Evolutionary conservation across 371 early-diverging fungal species (phyloP).

Genomic region (Funneliformis caledonium): DNA sequence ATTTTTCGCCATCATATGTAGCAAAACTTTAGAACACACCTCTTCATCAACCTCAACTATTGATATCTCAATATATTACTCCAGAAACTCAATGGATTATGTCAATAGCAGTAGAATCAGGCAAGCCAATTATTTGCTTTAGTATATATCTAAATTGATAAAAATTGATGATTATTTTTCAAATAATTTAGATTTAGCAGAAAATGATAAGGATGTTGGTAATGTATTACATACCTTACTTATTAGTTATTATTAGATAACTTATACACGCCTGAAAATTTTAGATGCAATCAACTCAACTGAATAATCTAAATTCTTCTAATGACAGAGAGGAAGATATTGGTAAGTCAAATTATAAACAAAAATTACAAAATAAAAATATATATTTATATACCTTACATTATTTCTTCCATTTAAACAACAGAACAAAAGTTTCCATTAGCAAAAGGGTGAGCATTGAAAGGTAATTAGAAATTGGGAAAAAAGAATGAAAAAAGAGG

Average conservation of each 20-base stretch:
- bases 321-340: background rate
- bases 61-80: background rate
- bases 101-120: background rate
- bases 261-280: too few species aligned
- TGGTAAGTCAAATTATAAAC: background rate
- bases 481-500: background rate
- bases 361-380: background rate
- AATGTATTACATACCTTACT: too few species aligned
- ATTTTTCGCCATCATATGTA: background rate
- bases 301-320: background rate
- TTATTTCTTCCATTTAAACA: background rate
- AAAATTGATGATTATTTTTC: too few species aligned
- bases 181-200: too few species aligned
- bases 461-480: background rate
- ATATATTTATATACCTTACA: background rate
- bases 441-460: background rate
- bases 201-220: too few species aligned
- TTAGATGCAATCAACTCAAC: too few species aligned
- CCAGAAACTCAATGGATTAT: conserved; percentile 1
- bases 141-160: too few species aligned
- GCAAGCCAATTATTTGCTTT: background rate
- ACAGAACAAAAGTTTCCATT: background rate
- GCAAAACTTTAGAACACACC: background rate
- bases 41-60: background rate
- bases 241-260: too few species aligned